Percentiles rank a stretch among this genome's conserved stretches.
These are phyloP conservation scores for Boletus bicolor DNA, from an alignment of 768 basidiomycete species.

Conservation along the genomic window DNA sequence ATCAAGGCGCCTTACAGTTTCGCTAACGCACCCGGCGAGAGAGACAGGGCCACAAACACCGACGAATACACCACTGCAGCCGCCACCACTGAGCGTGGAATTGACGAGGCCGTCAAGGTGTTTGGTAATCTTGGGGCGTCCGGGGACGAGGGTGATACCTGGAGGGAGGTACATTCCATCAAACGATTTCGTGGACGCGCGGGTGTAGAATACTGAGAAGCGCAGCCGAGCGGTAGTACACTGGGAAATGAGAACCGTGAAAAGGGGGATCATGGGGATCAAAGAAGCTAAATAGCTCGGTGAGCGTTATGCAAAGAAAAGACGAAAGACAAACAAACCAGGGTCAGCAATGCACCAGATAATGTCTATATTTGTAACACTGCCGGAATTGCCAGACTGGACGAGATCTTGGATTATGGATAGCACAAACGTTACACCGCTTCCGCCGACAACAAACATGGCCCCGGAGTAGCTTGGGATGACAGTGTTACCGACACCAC, in stretches of 20 bases:
- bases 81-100: constrained; percentile 37
- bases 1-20: constrained; percentile 34
- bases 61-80: constrained; percentile 37
- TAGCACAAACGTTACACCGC: constrained; percentile 71
- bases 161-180: constrained; percentile 34
- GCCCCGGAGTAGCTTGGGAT: constrained; percentile 65
- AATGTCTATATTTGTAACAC: constrained; percentile 58
- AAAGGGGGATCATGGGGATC: constrained; percentile 47
- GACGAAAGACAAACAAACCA: constrained; percentile 30
- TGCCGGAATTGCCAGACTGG: constrained; percentile 42
- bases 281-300: constrained; percentile 35
- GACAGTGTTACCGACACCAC: constrained; percentile 60
- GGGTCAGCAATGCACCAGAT: constrained; percentile 68
- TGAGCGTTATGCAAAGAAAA: neutral
- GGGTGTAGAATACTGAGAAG: constrained; percentile 58
- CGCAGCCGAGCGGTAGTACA: constrained; percentile 43
- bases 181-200: constrained; percentile 30
- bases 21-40: constrained; percentile 32
- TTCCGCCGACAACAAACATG: constrained; percentile 69
- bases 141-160: constrained; percentile 44
- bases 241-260: constrained; percentile 45
- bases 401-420: constrained; percentile 65
- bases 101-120: constrained; percentile 45
- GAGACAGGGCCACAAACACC: constrained; percentile 41
- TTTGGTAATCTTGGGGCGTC: constrained; percentile 50